Evolutionary conservation across 176 grass and related monocot genomes (phyloP), one percentile per base, ranked within the genome.

Genomic region (Cenchrus americanus): DNA sequence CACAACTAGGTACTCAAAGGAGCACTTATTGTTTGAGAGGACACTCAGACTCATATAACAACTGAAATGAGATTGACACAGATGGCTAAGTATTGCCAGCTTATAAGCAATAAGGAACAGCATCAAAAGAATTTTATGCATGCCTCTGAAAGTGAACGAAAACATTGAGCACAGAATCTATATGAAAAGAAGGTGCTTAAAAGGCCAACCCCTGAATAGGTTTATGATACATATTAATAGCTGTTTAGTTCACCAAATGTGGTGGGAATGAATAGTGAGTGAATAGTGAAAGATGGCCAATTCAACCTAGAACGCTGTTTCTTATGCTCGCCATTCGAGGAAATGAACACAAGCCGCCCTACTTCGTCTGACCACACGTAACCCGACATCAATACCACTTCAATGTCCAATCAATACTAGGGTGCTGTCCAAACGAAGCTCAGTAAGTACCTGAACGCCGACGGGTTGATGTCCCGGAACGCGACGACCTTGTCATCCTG

Each of bases 401-500:
- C 50, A 75, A 74, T 37, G 34, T 6, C 21, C 24, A 6, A 6
- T 6, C 44, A 61, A 24, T 10, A 30, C 27, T 30, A 58, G 15
- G 1, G 18, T 9, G 63, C 24, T 17, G 41, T 5, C 21, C 15
- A 23, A 66, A 59, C 30, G 66, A 79, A 23, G 37, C 21, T 26
- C 5, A 76, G 37, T 9, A 83, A 75, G 30, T 93, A 99, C 96
- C 93, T 94, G 85, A 94, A 90, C 10, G 96, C 93, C 9, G 96
- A 93, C 9, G 93, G 96, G 34, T 92, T 95, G 83, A 95, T 94
- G 82, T 96, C 96, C 24, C 62, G 80, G 77, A 99, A 96, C 1
- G 91, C 96, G 15, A 96, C 87, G 49, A 96, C 96, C 85, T 62
- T 99, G 67, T 94, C 96, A 89, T 96, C 96, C 96, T 99, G 83